Evolutionary conservation across 1,284 basidiomycete species (phyloP).

Genomic region (Microbotryum intermedium): DNA sequence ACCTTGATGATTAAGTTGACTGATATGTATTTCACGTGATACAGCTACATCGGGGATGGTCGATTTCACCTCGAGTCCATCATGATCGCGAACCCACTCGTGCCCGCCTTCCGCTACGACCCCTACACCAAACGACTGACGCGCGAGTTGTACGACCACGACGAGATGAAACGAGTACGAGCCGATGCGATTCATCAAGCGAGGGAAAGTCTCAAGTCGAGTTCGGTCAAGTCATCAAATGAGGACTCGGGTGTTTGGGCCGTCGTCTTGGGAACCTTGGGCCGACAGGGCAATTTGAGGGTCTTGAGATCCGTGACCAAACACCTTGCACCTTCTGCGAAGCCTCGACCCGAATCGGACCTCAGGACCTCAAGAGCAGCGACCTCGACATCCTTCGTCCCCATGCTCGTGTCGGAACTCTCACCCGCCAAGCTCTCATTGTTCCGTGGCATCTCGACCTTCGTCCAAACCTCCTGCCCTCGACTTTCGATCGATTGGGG

Average conservation of each 20-base stretch:
- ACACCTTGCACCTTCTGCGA: conserved; percentile 48
- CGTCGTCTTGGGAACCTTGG: conserved; percentile 89
- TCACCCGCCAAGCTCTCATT: conserved; percentile 86
- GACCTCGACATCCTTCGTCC: conserved; percentile 56
- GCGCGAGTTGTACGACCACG: conserved; percentile 81
- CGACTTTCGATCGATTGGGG: conserved; percentile 97
- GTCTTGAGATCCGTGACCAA: conserved; percentile 78
- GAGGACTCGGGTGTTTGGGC: conserved; percentile 55
- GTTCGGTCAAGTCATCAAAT: neutral
- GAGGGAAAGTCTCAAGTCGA: conserved; percentile 50
- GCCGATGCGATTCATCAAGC: conserved; percentile 70
- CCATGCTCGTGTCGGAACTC: conserved; percentile 87
- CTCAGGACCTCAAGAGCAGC: neutral
- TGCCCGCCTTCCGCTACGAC: conserved; percentile 96
- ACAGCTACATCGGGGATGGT: conserved; percentile 91
- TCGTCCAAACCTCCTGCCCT: conserved; percentile 93
- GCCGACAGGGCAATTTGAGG: conserved; percentile 82
- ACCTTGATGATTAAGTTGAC: no score
- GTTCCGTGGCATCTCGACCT: conserved; percentile 68
- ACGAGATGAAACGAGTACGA: conserved; percentile 69
- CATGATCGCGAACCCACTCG: conserved; percentile 96
- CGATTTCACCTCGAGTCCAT: conserved; percentile 97
- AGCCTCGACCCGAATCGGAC: conserved; percentile 45
- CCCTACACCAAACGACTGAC: conserved; percentile 97
- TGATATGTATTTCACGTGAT: neutral